These are phyloP conservation scores for Dictyostelium firmibasis DNA, from an alignment of 78 protist species.

Conservation along the genomic window DNA sequence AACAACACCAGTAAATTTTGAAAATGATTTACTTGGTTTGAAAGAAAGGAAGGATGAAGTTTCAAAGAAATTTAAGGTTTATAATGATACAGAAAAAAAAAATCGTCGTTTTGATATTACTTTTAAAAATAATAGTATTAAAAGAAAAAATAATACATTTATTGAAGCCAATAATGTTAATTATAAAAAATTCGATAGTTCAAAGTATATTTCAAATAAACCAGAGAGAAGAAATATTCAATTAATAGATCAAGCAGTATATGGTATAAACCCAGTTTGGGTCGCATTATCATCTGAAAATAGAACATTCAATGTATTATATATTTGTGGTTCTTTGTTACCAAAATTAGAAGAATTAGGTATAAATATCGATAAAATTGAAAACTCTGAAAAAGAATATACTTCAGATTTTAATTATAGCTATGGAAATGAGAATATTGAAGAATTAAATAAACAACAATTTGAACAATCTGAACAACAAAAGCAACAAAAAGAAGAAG, in stretches of 20 bases:
- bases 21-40: too few species aligned
- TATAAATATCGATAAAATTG: not conserved
- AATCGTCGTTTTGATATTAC: too few species aligned
- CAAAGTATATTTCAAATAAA: not conserved
- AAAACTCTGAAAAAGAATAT: not conserved
- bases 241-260: constrained; percentile 27
- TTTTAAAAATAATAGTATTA: not conserved
- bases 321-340: not conserved
- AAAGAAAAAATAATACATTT: not conserved
- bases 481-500: not conserved
- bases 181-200: not conserved
- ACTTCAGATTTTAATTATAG: not conserved
- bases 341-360: not conserved
- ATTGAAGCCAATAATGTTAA: too few species aligned
- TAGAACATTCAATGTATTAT: constrained; percentile 34
- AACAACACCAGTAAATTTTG: too few species aligned
- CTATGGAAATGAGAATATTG: not conserved
- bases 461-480: not conserved
- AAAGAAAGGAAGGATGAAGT: too few species aligned
- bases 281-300: constrained; percentile 34
- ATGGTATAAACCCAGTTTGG: constrained; percentile 59
- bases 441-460: not conserved
- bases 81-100: too few species aligned
- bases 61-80: too few species aligned
- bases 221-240: not conserved